These are phyloP conservation scores for Cutaneotrichosporon cyanovorans DNA, from an alignment of 1,284 basidiomycete genomes.

Conservation along the genomic window DNA sequence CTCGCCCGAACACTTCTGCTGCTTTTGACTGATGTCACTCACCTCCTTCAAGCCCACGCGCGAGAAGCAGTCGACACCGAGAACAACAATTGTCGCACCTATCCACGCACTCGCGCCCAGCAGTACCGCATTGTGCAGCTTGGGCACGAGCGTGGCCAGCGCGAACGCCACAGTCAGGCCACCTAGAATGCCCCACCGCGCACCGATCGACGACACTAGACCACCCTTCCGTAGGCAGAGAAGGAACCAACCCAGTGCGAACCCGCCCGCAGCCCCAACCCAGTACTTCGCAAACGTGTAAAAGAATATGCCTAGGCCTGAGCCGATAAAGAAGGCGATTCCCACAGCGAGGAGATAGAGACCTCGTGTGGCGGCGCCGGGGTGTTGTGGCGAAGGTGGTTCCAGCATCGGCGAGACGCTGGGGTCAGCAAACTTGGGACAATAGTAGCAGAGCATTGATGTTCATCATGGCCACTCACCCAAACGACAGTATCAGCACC, in stretches of 20 bases:
- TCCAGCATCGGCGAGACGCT: slow-evolving; percentile 37
- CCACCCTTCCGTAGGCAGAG: slow-evolving; percentile 77
- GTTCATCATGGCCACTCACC: no score
- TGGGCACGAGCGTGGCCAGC: slow-evolving; percentile 59
- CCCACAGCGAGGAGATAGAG: slow-evolving; percentile 78
- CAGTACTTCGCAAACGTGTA: slow-evolving; percentile 75
- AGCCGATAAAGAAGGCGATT: slow-evolving; percentile 73
- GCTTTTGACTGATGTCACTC: no score
- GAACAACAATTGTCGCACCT: slow-evolving; percentile 83
- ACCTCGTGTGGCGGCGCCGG: slow-evolving; percentile 67
- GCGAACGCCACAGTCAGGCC: slow-evolving; percentile 52
- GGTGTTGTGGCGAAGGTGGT: slow-evolving; percentile 66
- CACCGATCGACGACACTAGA: slow-evolving; percentile 65
- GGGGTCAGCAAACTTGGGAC: slow-evolving; percentile 11
- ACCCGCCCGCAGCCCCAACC: slow-evolving; percentile 82
- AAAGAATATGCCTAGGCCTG: slow-evolving; percentile 78
- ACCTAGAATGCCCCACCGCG: slow-evolving; percentile 78
- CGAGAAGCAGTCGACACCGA: slow-evolving; percentile 89
- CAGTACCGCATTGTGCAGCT: slow-evolving; percentile 69
- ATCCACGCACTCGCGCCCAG: slow-evolving; percentile 67
- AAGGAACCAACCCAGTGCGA: slow-evolving; percentile 76
- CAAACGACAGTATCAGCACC: slow-evolving; percentile 83
- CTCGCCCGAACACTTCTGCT: no score
- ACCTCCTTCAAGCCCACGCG: slow-evolving; percentile 80
- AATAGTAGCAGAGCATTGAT: no score